Evolutionary conservation across 345 rosid species (phyloP).

Genomic region (Gossypium raimondii): DNA sequence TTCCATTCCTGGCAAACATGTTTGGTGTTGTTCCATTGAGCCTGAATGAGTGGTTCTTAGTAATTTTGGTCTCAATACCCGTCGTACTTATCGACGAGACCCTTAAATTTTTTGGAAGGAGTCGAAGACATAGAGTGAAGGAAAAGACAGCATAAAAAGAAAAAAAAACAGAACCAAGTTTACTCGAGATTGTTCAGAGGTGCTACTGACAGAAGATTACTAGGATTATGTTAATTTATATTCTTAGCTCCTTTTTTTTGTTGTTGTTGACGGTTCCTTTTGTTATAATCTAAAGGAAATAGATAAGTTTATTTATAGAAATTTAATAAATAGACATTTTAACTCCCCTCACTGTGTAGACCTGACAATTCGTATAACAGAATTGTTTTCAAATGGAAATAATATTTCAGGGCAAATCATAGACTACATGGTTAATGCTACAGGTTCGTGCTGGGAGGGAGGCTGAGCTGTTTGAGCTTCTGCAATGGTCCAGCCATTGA

Average conservation of each 20-base stretch:
- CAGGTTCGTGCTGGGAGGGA: constrained; percentile 29
- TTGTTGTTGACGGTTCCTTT: not conserved
- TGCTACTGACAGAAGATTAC: not conserved
- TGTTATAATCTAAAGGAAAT: not conserved
- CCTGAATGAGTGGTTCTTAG: constrained; percentile 71
- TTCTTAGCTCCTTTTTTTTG: constrained; percentile 19
- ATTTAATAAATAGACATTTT: not conserved
- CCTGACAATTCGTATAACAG: too few relatives aligned
- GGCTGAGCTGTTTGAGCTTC: constrained; percentile 36
- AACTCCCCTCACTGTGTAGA: not conserved
- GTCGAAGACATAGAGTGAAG: constrained; percentile 32
- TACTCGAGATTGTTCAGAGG: not conserved
- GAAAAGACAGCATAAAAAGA: constrained; percentile 40
- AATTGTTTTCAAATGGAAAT: too few relatives aligned
- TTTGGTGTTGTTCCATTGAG: constrained; percentile 82
- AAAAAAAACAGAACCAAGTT: not conserved
- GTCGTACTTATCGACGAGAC: constrained; percentile 77
- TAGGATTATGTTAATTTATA: not conserved
- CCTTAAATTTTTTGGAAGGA: constrained; percentile 64
- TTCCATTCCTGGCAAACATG: constrained; percentile 72
- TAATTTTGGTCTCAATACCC: constrained; percentile 70
- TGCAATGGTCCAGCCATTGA: too few relatives aligned
- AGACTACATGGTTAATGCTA: too few relatives aligned
- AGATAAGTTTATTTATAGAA: not conserved
- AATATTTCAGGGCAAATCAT: too few relatives aligned